These are phyloP conservation scores for Lyophyllum semitale DNA, from an alignment of 768 basidiomycete genomes.

Conservation along the genomic window DNA sequence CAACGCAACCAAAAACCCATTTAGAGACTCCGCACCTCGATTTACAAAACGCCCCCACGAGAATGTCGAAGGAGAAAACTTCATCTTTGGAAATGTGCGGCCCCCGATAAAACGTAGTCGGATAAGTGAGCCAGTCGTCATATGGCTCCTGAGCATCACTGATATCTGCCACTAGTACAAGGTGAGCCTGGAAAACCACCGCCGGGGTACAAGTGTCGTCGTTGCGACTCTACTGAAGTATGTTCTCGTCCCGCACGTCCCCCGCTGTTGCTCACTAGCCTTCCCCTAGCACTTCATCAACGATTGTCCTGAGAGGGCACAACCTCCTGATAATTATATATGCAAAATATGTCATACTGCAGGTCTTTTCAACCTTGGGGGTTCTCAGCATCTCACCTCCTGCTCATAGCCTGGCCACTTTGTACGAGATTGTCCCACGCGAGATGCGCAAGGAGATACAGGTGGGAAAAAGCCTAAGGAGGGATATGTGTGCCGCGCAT, in stretches of 20 bases:
- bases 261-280: constrained; percentile 3
- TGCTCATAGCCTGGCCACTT: constrained; percentile 70
- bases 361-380: constrained; percentile 15
- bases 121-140: constrained; percentile 41
- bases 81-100: constrained; percentile 66
- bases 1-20: constrained; percentile 76
- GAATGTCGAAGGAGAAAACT: constrained; percentile 56
- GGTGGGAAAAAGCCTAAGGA: constrained; percentile 80
- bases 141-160: neutral
- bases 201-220: constrained; percentile 72
- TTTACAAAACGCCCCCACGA: constrained; percentile 58
- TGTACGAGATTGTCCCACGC: constrained; percentile 86
- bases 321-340: constrained; percentile 82
- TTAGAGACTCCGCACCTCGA: constrained; percentile 41
- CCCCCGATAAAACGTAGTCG: constrained; percentile 60
- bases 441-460: constrained; percentile 76
- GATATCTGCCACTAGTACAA: constrained; percentile 20
- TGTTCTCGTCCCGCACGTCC: constrained; percentile 12
- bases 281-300: constrained; percentile 68
- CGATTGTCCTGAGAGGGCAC: constrained; percentile 72
- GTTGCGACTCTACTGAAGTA: constrained; percentile 78
- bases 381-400: constrained; percentile 1
- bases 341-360: constrained; percentile 85
- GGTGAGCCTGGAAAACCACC: constrained; percentile 61
- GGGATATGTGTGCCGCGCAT: constrained; percentile 90